These are phyloP conservation scores for Thalassiosira sp. DNA, from an alignment of 352 stramenopile species.

Conservation along the genomic window DNA sequence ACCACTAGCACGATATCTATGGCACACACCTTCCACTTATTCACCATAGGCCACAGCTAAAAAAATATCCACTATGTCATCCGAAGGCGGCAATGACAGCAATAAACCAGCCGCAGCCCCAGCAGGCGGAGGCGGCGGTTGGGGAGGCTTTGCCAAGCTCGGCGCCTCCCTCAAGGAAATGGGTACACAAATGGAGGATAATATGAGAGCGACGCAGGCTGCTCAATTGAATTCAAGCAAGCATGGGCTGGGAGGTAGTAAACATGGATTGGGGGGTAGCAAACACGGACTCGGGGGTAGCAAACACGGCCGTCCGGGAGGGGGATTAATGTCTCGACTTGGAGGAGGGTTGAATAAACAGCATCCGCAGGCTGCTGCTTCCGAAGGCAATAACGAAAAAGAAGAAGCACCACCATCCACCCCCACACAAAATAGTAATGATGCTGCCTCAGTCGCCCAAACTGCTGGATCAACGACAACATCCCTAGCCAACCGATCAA, in stretches of 20 bases:
- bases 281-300: conserved; percentile 18
- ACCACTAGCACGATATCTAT: too few relatives aligned
- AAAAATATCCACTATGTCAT: too few relatives aligned
- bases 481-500: conserved; percentile 35
- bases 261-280: conserved; percentile 22
- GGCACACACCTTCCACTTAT: too few relatives aligned
- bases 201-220: conserved; percentile 30
- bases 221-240: conserved; percentile 36
- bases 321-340: conserved; percentile 40
- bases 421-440: conserved; percentile 1
- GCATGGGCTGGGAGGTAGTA: conserved; percentile 33
- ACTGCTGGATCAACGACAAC: conserved; percentile 11
- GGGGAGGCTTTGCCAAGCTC: conserved; percentile 23
- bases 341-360: conserved; percentile 10
- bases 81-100: conserved; percentile 5
- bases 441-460: conserved; percentile 5
- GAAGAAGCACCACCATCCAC: not conserved
- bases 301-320: conserved; percentile 1
- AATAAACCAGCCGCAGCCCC: not conserved
- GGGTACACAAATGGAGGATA: conserved; percentile 41
- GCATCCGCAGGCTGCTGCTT: not conserved
- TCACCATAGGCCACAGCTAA: too few relatives aligned
- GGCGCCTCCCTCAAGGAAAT: conserved; percentile 42
- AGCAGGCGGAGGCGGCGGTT: conserved; percentile 21
- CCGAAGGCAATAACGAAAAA: not conserved